phyloP scores from a whole-genome alignment of 202 grass and related monocot species.

The Elaeis oleifera region DNA sequence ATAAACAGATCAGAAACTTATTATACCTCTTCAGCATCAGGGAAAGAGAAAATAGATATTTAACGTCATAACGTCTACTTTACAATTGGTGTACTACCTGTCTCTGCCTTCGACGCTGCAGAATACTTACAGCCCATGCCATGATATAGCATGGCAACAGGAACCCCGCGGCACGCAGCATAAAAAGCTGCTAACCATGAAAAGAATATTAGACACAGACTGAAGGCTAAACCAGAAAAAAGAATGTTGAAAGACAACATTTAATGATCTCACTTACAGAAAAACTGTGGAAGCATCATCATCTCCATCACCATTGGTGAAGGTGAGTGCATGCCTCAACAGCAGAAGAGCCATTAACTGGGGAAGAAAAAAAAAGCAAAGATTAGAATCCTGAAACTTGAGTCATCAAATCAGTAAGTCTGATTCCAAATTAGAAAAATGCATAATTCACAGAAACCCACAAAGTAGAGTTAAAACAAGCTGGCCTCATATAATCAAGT shows the following conservation, averaged over 20 bases:
- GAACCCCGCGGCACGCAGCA: constrained; percentile 6
- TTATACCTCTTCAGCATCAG: too few species aligned
- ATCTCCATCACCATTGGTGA: constrained; percentile 66
- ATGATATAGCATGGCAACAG: constrained; percentile 7
- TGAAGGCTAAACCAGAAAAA: neutral
- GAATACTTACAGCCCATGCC: constrained; percentile 1
- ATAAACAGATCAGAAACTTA: too few species aligned
- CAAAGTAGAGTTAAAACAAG: too few species aligned
- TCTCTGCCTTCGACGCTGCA: constrained; percentile 5
- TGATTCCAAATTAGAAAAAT: too few species aligned
- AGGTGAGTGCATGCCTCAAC: constrained; percentile 76
- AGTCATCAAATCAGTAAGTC: too few species aligned
- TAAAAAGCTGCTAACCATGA: neutral
- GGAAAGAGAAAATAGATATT: too few species aligned
- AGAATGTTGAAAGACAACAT: neutral
- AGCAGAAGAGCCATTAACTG: constrained; percentile 85
- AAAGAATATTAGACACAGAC: neutral
- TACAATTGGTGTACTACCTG: neutral
- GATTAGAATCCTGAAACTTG: too few species aligned
- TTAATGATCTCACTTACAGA: constrained; percentile 42
- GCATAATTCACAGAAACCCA: too few species aligned
- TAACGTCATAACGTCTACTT: too few species aligned
- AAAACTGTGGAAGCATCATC: constrained; percentile 82
- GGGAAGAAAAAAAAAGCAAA: too few species aligned
- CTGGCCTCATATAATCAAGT: too few species aligned